These are phyloP conservation scores for Hemileccinum rubropunctum DNA, from an alignment of 768 basidiomycete genomes.

Conservation along the genomic window DNA sequence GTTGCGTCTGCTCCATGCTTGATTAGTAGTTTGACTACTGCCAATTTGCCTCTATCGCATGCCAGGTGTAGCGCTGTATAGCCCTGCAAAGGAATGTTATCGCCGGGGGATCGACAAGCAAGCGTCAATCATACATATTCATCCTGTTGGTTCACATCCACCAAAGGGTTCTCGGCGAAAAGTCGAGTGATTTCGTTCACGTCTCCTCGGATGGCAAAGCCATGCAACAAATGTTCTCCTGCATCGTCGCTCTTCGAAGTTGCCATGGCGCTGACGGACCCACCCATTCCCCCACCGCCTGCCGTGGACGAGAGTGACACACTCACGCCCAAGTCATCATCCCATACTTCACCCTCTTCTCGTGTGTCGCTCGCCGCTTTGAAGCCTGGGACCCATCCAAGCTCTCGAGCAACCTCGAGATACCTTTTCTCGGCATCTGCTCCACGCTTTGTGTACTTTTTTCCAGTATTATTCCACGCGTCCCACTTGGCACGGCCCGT, in stretches of 20 bases:
- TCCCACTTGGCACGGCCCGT: conserved; percentile 86
- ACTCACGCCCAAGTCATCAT: conserved; percentile 36
- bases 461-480: conserved; percentile 61
- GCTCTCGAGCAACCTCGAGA: conserved; percentile 58
- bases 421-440: conserved; percentile 62
- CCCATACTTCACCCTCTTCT: conserved; percentile 40
- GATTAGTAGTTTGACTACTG: conserved; percentile 57
- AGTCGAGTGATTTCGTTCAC: conserved; percentile 41
- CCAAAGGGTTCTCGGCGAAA: conserved; percentile 39
- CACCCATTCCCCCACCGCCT: conserved; percentile 47
- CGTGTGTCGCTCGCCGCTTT: conserved; percentile 4
- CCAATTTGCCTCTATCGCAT: conserved; percentile 70
- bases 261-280: conserved; percentile 59
- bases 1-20: conserved; percentile 59
- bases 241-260: conserved; percentile 40
- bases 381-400: conserved; percentile 62
- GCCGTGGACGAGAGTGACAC: conserved; percentile 22
- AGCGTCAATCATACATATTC: conserved; percentile 62
- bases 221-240: conserved; percentile 51
- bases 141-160: conserved; percentile 60
- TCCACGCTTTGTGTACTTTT: conserved; percentile 42
- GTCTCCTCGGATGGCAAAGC: conserved; percentile 60
- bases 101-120: background rate
- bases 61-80: conserved; percentile 88
- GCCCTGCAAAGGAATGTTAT: conserved; percentile 49